Base-by-base conservation (phyloP, 768 basidiomycete genomes). In the Lentinula raphanica region DNA sequence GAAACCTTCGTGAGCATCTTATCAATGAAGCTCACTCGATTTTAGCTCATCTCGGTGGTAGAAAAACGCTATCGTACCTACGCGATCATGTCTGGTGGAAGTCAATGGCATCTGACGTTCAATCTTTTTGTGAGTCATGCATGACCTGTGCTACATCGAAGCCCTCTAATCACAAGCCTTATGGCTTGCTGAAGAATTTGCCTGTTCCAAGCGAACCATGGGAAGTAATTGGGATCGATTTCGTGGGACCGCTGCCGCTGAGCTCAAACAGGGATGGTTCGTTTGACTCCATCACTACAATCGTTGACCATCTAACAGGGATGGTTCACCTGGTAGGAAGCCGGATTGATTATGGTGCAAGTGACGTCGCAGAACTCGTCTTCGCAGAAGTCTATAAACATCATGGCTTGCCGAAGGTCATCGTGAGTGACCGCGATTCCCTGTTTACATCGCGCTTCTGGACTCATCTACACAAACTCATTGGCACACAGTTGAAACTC, bases 11-110 rank as follows among this genome's bases (percentile, higher is more conserved):
- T 0, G 73, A 73, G 39, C 45, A 62, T 0, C 13, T 75, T 0
- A 74, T 75, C 0, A 56, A 56, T 0, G 71, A 73, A n/a, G 73
- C 70, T 0, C 74, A 75, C 35, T 71, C 69, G 0, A 5, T 75
- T 0, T 50, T 75, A 1, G 74, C 72, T 0, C 74, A 75, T 38
- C 21, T 75, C 0, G 71, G 74, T 3, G 17, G 59, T 0, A 8
- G 15, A 11, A 75, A 75, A 49, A 75, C 72, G 0, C 7, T 72
- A 0, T 21, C 49, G 0, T 69, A 68, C 32, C 58, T 74, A 0
- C 46, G 62, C 1, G 64, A 72, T 29, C 19, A 57, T 4, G 56
- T 45, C 3, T 62, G 25, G 31, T 65, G 58, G 54, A 50, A 56
- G 5, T 29, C 49, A 64, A 68, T 75, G 61, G 62, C 50, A 0